phyloP scores from a whole-genome alignment of 305 asterid species.

The Solanum hybrid region DNA sequence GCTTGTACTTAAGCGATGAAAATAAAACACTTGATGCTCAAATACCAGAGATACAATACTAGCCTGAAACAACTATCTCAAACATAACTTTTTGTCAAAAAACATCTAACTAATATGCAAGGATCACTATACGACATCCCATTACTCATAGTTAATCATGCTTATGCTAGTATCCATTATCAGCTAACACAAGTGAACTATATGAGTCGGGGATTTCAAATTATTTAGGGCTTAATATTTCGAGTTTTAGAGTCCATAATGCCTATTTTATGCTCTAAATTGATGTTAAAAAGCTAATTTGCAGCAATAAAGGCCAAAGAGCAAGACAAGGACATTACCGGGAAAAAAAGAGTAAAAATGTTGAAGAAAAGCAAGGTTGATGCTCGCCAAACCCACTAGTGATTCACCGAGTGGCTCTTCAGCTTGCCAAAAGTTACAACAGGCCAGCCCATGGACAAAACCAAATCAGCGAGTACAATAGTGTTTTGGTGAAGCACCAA shows the following conservation, averaged over 20 bases:
- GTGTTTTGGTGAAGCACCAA: background rate
- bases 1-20: background rate
- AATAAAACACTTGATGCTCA: background rate
- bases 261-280: background rate
- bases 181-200: background rate
- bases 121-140: background rate
- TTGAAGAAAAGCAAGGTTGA: background rate
- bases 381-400: background rate
- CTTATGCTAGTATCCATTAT: background rate
- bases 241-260: background rate
- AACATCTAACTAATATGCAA: background rate
- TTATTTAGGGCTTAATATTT: background rate
- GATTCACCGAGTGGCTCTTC: background rate
- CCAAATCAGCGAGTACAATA: background rate
- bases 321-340: background rate
- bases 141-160: background rate
- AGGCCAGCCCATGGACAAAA: background rate
- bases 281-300: background rate
- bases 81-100: too few relatives aligned
- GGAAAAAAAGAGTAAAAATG: background rate
- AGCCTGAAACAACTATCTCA: background rate
- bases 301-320: background rate
- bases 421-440: background rate
- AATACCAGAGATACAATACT: background rate
- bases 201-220: background rate